Percentiles rank a stretch among this genome's conserved stretches.
phyloP scores from a whole-genome alignment of 2,329 filamentous ascomycete species.

The Fusarium drepaniforme region DNA sequence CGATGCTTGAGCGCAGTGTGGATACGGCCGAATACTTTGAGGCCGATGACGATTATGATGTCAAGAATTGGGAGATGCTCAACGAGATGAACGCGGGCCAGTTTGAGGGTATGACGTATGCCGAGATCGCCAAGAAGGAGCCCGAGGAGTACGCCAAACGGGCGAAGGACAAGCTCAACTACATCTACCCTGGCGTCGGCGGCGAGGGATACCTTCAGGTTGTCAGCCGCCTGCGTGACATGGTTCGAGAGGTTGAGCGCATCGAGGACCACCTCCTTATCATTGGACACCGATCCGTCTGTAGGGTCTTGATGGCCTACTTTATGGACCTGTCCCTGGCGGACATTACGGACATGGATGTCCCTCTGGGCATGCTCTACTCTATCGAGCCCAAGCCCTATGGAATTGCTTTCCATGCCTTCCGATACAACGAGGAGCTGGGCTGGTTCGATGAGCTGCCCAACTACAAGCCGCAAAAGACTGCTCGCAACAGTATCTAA shows the following conservation, averaged over 20 bases:
- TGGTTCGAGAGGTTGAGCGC: conserved; percentile 96
- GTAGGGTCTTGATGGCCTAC: conserved; percentile 93
- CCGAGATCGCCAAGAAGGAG: conserved; percentile 84
- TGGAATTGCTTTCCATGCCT: conserved; percentile 96
- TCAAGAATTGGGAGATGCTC: conserved; percentile 98
- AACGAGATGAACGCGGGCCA: conserved; percentile 94
- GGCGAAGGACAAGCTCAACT: conserved; percentile 88
- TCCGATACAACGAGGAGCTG: conserved; percentile 83
- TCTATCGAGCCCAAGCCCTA: conserved; percentile 98
- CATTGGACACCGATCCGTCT: conserved; percentile 92
- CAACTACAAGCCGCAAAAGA: conserved; percentile 80
- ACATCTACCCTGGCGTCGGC: conserved; percentile 95
- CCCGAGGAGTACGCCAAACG: conserved; percentile 87
- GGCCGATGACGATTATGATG: conserved; percentile 90
- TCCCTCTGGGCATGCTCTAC: conserved; percentile 93
- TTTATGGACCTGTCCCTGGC: conserved; percentile 93
- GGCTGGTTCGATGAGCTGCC: conserved; percentile 88
- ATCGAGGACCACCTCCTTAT: conserved; percentile 96
- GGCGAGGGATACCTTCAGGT: conserved; percentile 98
- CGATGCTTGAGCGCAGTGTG: conserved; percentile 91
- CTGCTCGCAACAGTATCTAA: conserved; percentile 49
- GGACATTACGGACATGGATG: conserved; percentile 93
- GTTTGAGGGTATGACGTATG: conserved; percentile 96
- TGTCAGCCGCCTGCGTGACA: conserved; percentile 92
- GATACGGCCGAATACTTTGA: conserved; percentile 92